Base-by-base conservation (phyloP, 2,329 filamentous ascomycete species). In the Daldinia sp. region DNA sequence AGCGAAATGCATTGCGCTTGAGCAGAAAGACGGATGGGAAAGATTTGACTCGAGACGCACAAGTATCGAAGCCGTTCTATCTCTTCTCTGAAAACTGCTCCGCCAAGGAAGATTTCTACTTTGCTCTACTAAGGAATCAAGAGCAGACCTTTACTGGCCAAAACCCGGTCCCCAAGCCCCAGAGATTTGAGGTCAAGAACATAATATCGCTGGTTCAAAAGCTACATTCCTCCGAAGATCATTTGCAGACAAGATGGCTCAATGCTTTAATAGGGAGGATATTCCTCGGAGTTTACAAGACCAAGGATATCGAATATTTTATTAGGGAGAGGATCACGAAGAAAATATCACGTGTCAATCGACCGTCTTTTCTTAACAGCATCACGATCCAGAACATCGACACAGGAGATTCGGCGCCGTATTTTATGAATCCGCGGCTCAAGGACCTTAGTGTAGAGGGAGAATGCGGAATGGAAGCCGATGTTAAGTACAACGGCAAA, bases 101-200 rank as follows among this genome's bases (percentile, higher is more conserved):
- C 0, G 93, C 96, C 53, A 99, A 99, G 79, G 96, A 99, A 80
- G 96, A 99, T 78, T 98, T 99, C 81, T 99, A 99, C 79, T 95
- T 97, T 80, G 92, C 95, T 12, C 84, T 99, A 73, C 84, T 99
- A 42, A 90, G 90, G 74, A 97, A 94, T 71, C 92, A 97, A 77
- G 90, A 94, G 73, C 89, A 91, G 74, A 87, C 87, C 15, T 85
- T 88, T 64, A 85, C 86, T 42, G 82, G 83, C 2, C 83, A 84
- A 23, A 83, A 86, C 61, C 83, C 84, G 20, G 87, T 89, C 0
- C 93, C 94, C 0, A 85, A 86, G 60, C 91, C 92, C 9, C 87
- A 93, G 70, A 86, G 90, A 13, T 97, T 97, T 74, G 92, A 97
- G 33, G 88, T 93, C 15, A 91, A 92, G 76, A 90, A 97, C 80